A percentile compares a stretch with the other conserved stretches of the same genome.
These are phyloP conservation scores for Neurospora sp. DNA, from an alignment of 495 filamentous ascomycete genomes.

Conservation along the genomic window DNA sequence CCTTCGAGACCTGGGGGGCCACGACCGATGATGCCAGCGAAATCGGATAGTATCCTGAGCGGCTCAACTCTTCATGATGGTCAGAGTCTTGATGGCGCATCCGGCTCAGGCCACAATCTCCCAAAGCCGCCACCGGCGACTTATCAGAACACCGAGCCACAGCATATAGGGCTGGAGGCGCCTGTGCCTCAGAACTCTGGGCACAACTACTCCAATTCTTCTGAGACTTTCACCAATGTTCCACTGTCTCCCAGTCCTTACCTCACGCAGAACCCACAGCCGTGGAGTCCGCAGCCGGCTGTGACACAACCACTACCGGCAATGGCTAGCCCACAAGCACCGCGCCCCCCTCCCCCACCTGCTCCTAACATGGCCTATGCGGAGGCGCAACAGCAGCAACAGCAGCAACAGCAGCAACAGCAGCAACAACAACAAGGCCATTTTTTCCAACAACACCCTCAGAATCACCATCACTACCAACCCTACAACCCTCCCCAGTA, in stretches of 20 bases:
- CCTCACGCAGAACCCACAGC: neutral
- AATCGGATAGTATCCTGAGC: neutral
- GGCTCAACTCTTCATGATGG: neutral
- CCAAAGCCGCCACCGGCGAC: neutral
- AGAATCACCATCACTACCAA: neutral
- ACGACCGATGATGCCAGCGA: neutral
- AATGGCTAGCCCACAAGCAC: neutral
- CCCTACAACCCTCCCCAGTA: neutral
- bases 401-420: neutral
- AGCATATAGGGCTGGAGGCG: neutral
- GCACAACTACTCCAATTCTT: neutral
- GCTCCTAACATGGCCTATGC: neutral
- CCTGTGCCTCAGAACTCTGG: neutral
- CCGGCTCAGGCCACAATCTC: neutral
- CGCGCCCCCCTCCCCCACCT: neutral
- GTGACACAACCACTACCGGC: neutral
- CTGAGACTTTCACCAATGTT: neutral
- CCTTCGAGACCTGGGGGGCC: neutral
- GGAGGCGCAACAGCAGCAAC: neutral
- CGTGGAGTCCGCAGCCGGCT: neutral
- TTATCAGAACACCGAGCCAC: neutral
- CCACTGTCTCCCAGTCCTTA: neutral
- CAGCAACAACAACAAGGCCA: neutral
- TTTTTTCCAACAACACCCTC: neutral
- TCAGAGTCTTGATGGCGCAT: neutral